Percentiles rank a stretch among this genome's conserved stretches.
Conservation (phyloP, 2,329 filamentous ascomycete genomes). For the Colletotrichum costaricense region DNA sequence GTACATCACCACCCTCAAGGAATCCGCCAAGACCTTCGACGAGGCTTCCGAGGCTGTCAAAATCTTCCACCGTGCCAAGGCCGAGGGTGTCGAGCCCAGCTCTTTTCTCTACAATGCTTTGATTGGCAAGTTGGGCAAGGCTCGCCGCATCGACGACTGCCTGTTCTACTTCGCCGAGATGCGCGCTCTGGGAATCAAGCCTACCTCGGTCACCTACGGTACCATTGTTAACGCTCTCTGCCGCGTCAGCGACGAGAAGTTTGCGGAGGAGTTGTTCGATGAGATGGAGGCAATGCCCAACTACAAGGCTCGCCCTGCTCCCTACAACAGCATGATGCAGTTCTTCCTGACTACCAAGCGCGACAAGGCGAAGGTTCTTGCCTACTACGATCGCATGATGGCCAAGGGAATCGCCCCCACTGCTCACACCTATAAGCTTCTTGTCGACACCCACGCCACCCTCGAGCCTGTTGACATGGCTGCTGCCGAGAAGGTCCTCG, state of each 20-base stretch:
- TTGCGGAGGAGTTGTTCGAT: slow-evolving; percentile 96
- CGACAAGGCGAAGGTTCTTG: slow-evolving; percentile 91
- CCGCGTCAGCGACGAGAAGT: slow-evolving; percentile 96
- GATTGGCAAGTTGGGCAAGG: slow-evolving; percentile 98
- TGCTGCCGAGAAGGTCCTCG: slow-evolving; percentile 86
- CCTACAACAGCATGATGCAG: slow-evolving; percentile 99
- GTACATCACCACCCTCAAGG: slow-evolving; percentile 99
- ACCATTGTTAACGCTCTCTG: slow-evolving; percentile 98
- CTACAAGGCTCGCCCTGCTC: slow-evolving; percentile 96
- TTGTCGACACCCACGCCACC: slow-evolving; percentile 95
- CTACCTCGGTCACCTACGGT: slow-evolving; percentile 97
- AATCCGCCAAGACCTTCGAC: slow-evolving; percentile 96
- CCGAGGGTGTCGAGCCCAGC: slow-evolving; percentile 93
- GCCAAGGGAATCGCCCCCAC: slow-evolving; percentile 88
- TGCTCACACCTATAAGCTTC: slow-evolving; percentile 95
- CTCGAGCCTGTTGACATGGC: slow-evolving; percentile 91
- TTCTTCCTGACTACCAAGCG: slow-evolving; percentile 98
- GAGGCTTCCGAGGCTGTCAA: slow-evolving; percentile 97
- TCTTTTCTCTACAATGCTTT: slow-evolving; percentile 98
- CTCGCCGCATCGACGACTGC: slow-evolving; percentile 96
- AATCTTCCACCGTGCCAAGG: slow-evolving; percentile 94
- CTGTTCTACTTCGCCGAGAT: slow-evolving; percentile 99
- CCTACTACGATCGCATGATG: slow-evolving; percentile 96
- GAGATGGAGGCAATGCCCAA: slow-evolving; percentile 99
- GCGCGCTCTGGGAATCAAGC: slow-evolving; percentile 90